Evolutionary conservation across 345 rosid genomes (phyloP).

Genomic region (Reutealis trisperma): DNA sequence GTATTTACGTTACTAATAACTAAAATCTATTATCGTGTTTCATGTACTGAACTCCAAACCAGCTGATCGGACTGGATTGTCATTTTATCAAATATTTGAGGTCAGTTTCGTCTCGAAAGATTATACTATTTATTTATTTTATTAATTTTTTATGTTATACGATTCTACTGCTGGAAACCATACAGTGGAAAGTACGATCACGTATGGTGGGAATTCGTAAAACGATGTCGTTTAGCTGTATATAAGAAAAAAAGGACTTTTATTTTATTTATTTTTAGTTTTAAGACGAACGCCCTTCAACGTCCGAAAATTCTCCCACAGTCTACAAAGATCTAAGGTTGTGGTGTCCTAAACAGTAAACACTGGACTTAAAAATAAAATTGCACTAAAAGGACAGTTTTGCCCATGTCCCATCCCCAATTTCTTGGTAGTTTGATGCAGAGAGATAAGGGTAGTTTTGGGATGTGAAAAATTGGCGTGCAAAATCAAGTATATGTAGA

Average conservation of each 20-base stretch:
- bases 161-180: slow-evolving; percentile 5
- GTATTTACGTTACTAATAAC: slow-evolving; percentile 9
- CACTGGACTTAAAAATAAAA: not conserved
- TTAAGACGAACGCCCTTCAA: slow-evolving; percentile 21
- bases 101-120: slow-evolving; percentile 13
- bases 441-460: not conserved
- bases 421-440: not conserved
- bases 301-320: slow-evolving; percentile 30
- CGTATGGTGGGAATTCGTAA: not conserved
- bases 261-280: too few species aligned
- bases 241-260: too few species aligned
- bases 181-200: slow-evolving; percentile 19
- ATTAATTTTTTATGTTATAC: not conserved
- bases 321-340: slow-evolving; percentile 35
- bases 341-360: slow-evolving; percentile 5
- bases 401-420: not conserved
- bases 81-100: not conserved
- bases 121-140: not conserved
- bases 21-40: not conserved
- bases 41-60: slow-evolving; percentile 22
- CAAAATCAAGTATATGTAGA: not conserved
- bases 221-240: slow-evolving; percentile 22
- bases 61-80: not conserved
- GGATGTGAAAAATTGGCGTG: not conserved
- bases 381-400: slow-evolving; percentile 1